phyloP scores from a whole-genome alignment of 805 yeast species.

The Cyberlindnera maclurae region DNA sequence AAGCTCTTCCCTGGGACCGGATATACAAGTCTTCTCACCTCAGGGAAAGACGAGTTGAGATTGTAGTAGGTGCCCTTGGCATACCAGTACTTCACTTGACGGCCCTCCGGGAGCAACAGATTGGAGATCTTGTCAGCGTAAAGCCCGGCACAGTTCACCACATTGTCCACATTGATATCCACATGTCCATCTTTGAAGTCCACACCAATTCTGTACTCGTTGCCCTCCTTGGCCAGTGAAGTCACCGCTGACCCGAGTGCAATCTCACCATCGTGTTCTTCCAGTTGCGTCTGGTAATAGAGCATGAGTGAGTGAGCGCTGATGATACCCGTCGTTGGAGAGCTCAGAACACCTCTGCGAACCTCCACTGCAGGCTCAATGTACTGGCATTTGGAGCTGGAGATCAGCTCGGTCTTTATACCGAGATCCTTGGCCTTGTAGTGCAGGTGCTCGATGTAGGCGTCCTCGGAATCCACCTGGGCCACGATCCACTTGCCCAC shows the following conservation, averaged over 20 bases:
- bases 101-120: conserved; percentile 53
- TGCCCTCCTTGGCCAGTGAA: conserved; percentile 22
- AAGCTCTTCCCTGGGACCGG: conserved; percentile 72
- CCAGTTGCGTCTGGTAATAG: conserved; percentile 47
- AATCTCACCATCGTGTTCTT: conserved; percentile 53
- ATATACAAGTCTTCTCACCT: conserved; percentile 54
- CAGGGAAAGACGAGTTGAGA: conserved; percentile 41
- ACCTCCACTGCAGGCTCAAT: conserved; percentile 68
- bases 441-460: conserved; percentile 48
- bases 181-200: conserved; percentile 28
- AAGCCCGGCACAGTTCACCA: conserved; percentile 77
- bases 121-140: conserved; percentile 69
- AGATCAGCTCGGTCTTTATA: conserved; percentile 53
- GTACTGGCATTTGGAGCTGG: conserved; percentile 34
- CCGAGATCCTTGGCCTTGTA: conserved; percentile 42
- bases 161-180: conserved; percentile 43
- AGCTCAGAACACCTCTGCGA: conserved; percentile 49
- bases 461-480: conserved; percentile 56
- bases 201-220: conserved; percentile 26
- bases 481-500: conserved; percentile 91
- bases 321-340: conserved; percentile 81
- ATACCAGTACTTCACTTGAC: conserved; percentile 52
- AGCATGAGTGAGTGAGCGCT: conserved; percentile 73
- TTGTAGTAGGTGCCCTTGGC: conserved; percentile 85
- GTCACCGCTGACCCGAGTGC: conserved; percentile 56